Evolutionary conservation across 768 basidiomycete species (phyloP).

Genomic region (Boletus huronensis): DNA sequence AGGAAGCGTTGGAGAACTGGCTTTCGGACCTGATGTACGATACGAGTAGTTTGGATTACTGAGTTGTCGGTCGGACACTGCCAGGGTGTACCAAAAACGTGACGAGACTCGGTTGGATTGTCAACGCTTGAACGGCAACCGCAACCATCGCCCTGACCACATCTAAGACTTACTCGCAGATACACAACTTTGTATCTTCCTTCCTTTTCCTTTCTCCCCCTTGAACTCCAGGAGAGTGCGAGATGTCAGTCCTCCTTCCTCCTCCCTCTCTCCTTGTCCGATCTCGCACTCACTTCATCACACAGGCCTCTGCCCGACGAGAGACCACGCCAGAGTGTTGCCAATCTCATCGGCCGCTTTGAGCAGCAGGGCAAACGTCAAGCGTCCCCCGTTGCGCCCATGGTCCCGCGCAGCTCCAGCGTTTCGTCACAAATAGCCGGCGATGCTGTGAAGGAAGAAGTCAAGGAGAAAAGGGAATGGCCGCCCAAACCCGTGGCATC

Average conservation of each 20-base stretch:
- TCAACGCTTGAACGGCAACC: constrained; percentile 17
- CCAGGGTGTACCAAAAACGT: constrained; percentile 24
- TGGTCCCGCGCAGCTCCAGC: constrained; percentile 59
- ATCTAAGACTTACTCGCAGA: constrained; percentile 9
- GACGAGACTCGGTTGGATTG: neutral
- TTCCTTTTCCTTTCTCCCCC: constrained; percentile 8
- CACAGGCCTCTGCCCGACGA: constrained; percentile 84
- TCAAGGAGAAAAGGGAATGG: constrained; percentile 75
- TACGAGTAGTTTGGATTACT: neutral
- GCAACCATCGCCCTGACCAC: constrained; percentile 28
- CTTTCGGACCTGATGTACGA: constrained; percentile 6
- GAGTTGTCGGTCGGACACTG: constrained; percentile 2
- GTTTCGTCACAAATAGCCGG: constrained; percentile 61
- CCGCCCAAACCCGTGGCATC: constrained; percentile 51
- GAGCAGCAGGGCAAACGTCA: constrained; percentile 77
- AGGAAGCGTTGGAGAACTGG: constrained; percentile 22
- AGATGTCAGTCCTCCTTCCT: constrained; percentile 27
- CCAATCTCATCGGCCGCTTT: constrained; percentile 87
- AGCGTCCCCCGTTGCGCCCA: constrained; percentile 35
- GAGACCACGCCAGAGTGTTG: constrained; percentile 80
- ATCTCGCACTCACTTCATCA: constrained; percentile 19
- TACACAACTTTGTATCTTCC: constrained; percentile 12
- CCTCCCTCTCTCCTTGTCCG: neutral
- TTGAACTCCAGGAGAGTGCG: constrained; percentile 18
- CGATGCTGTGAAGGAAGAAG: constrained; percentile 64